Conservation (phyloP, 1,139 yeast genomes). For the Debaryomyces psychrophilus region DNA sequence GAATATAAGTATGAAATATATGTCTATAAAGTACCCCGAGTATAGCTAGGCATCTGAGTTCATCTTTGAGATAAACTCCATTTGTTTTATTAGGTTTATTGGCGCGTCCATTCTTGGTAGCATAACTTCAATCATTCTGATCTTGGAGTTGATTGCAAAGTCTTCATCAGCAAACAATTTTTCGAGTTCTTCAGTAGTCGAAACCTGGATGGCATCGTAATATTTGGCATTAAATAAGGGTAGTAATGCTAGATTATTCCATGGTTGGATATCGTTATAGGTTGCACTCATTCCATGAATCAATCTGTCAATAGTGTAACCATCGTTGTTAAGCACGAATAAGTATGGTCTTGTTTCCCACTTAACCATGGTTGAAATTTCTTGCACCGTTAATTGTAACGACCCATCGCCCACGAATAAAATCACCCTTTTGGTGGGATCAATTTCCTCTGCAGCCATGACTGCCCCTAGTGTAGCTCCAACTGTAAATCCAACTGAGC, state of each 20-base stretch:
- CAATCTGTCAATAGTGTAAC: slow-evolving; percentile 87
- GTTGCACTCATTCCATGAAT: slow-evolving; percentile 78
- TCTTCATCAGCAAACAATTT: slow-evolving; percentile 53
- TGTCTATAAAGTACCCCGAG: not conserved
- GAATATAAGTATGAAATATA: not conserved
- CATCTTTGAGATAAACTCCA: slow-evolving; percentile 14
- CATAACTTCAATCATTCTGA: slow-evolving; percentile 79
- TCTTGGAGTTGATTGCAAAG: slow-evolving; percentile 64
- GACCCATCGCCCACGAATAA: slow-evolving; percentile 92
- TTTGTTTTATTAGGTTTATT: slow-evolving; percentile 48
- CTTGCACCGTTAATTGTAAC: slow-evolving; percentile 84
- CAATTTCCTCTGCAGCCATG: slow-evolving; percentile 77
- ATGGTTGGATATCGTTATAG: slow-evolving; percentile 80
- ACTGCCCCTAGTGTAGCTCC: slow-evolving; percentile 87
- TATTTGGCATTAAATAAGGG: slow-evolving; percentile 72
- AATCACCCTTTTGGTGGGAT: slow-evolving; percentile 70
- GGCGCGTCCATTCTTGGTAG: slow-evolving; percentile 86
- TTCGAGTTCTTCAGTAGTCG: slow-evolving; percentile 70
- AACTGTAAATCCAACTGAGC: slow-evolving; percentile 85
- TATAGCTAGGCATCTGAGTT: slow-evolving; percentile 1
- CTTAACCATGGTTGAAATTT: slow-evolving; percentile 80
- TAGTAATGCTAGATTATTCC: slow-evolving; percentile 74
- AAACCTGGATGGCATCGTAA: slow-evolving; percentile 56
- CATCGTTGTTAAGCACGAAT: slow-evolving; percentile 81
- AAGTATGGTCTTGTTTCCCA: slow-evolving; percentile 80